Evolutionary conservation across 768 basidiomycete genomes (phyloP).

Genomic region (Boletus tomentosulus): DNA sequence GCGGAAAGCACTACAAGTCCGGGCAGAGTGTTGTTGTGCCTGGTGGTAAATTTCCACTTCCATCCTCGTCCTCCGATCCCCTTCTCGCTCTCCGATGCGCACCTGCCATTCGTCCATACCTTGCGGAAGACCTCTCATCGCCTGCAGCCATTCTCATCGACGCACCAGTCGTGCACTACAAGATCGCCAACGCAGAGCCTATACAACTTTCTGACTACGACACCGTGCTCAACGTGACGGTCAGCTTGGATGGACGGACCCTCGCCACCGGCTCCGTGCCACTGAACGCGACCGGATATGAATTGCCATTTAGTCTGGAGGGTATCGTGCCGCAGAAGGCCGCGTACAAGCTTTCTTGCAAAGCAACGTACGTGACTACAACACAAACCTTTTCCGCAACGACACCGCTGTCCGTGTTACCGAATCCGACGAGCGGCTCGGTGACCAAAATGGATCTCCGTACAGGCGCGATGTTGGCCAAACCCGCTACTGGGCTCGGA

Average conservation of each 20-base stretch:
- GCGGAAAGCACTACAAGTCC: too few species aligned
- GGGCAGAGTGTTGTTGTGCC: slow-evolving; percentile 40
- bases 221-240: slow-evolving; percentile 36
- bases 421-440: slow-evolving; percentile 45
- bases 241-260: slow-evolving; percentile 42
- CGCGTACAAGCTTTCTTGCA: slow-evolving; percentile 29
- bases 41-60: slow-evolving; percentile 47
- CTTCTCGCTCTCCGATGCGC: slow-evolving; percentile 42
- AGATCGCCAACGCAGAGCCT: slow-evolving; percentile 45
- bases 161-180: slow-evolving; percentile 43
- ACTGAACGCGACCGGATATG: slow-evolving; percentile 48
- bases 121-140: slow-evolving; percentile 46
- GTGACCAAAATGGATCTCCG: slow-evolving; percentile 50
- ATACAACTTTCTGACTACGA: slow-evolving; percentile 22
- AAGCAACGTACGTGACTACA: slow-evolving; percentile 29
- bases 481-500: slow-evolving; percentile 46
- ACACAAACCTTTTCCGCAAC: slow-evolving; percentile 43
- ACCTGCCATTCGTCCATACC: too few species aligned
- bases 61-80: slow-evolving; percentile 36
- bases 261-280: slow-evolving; percentile 44
- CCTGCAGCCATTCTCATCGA: slow-evolving; percentile 50
- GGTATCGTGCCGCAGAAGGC: slow-evolving; percentile 39
- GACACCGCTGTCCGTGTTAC: slow-evolving; percentile 46
- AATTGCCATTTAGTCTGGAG: slow-evolving; percentile 46
- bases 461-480: slow-evolving; percentile 52